Base-by-base conservation (phyloP, 345 rosid species). In the Rubroshorea leprosula region DNA sequence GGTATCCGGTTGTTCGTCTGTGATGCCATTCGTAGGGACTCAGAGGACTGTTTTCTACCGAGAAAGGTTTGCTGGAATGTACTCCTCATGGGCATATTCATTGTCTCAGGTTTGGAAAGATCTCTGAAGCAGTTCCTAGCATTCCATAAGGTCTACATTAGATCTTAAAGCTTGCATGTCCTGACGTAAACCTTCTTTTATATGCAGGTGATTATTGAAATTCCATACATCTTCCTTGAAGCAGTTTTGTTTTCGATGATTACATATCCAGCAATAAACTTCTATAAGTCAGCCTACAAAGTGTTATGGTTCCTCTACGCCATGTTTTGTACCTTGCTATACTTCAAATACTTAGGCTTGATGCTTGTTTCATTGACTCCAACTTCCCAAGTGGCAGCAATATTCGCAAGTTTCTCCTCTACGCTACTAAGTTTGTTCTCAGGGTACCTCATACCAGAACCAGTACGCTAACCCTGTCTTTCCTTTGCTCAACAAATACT, bases 1-100 rank as follows among this genome's bases (percentile, higher is more conserved):
- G n/a, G 27, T 74, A 43, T 60, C 68, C 54, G 76, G 75, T 43
- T 77, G 80, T 44, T 45, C 82, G 3, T 47, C 87, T 0, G 77
- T 82, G 53, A 8, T 77, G 51, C 78, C 78, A 51, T 68, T 68
- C 25, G 25, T 87, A 29, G 74, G 81, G 18, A 62, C 68, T 0
- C 79, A 84, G 38, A 64, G 86, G 15, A 64, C 17, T 18, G 63
- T 79, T 1, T 49, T 83, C 23, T 87, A 79, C 68, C 78, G 89
- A 1, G 89, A 87, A 72, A 79, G 77, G 54, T 82, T 83, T 55
- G 73, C 85, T 0, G 58, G 80, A 43, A 79, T 80, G 89, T 84
- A 82, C 69, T 74, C 85, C 8, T 71, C 85, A 18, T 72, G 75
- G 84, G 75, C 86, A 6, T 80, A 80, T 68, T 71, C 89, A 39